Base-by-base conservation (phyloP, 2,329 filamentous ascomycete species). In the Chaetomiaceae sp. region DNA sequence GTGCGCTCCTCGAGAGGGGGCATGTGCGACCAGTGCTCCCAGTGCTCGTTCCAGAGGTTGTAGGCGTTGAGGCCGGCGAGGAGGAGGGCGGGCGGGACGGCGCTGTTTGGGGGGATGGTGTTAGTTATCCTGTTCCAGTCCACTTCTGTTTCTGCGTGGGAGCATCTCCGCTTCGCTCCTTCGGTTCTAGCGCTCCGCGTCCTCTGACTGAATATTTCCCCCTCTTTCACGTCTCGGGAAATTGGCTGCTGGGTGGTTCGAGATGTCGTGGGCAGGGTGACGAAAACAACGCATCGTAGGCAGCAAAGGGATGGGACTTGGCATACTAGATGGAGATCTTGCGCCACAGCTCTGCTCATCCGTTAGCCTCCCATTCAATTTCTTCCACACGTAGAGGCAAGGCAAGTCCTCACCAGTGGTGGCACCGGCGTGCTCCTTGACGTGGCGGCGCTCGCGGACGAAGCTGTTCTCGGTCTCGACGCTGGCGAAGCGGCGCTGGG, bases 291-390 rank as follows among this genome's bases (percentile, higher is more conserved):
- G 57, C 61, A 63, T 49, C 43, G 38, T 17, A 22, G 20, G 27
- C 9, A 38, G 39, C 25, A 33, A 14, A 43, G 43, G 31, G 20
- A 22, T 36, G 50, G 54, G 51, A 27, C 61, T 61, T 51, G 63
- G 77, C 88, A 75, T 89, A 96, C 91, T 89, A 97, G 79, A 96
- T 80, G 61, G 90, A 94, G 67, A 97, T 86, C 81, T 95, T 97
- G 75, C 83, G 85, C 94, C 94, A 99, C 67, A 96, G 84, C 67
- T 90, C 92, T 96, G 69, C 51, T 55, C 36, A 3, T 44, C 47
- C 15, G 68, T 76, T 63, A 77, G 71, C 57, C 31, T 23, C 22
- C 34, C 23, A 6, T 14, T 37, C n/a, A 29, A 37, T 33, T 25
- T 50, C 33, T 23, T 4, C 22, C 14, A 20, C 27, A 7, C 19